Evolutionary conservation across 2,329 filamentous ascomycete species (phyloP).

Genomic region (Alternaria sp.): DNA sequence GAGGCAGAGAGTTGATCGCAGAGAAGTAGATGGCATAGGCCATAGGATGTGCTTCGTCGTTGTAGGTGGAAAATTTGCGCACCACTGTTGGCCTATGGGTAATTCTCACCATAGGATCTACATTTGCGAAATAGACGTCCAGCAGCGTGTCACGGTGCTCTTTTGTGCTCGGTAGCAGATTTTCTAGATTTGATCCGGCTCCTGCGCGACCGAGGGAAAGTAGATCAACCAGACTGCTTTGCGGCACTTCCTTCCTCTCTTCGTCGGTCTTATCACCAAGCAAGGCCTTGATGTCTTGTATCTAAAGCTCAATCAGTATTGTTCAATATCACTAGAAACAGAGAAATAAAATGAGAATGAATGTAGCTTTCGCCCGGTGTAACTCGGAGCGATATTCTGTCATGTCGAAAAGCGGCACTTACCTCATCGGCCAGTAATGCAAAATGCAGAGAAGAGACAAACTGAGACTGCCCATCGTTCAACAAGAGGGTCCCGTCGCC

Average conservation of each 20-base stretch:
- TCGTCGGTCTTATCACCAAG: slow-evolving; percentile 43
- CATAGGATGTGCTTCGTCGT: slow-evolving; percentile 41
- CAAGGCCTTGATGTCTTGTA: slow-evolving; percentile 49
- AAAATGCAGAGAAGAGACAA: slow-evolving; percentile 50
- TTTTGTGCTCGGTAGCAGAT: slow-evolving; percentile 39
- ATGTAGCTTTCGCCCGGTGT: neutral
- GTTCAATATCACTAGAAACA: neutral
- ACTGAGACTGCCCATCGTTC: slow-evolving; percentile 48
- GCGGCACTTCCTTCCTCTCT: slow-evolving; percentile 35
- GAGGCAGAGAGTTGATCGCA: slow-evolving; percentile 43
- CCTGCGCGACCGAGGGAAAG: slow-evolving; percentile 43
- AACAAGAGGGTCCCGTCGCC: slow-evolving; percentile 46
- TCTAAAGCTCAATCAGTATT: slow-evolving; percentile 26
- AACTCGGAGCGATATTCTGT: neutral
- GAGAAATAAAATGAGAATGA: neutral
- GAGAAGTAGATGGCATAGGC: slow-evolving; percentile 48
- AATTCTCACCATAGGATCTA: slow-evolving; percentile 49
- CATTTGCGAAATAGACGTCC: slow-evolving; percentile 44
- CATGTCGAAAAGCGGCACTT: slow-evolving; percentile 7
- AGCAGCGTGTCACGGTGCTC: slow-evolving; percentile 43
- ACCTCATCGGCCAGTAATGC: slow-evolving; percentile 50
- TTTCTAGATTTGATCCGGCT: slow-evolving; percentile 31
- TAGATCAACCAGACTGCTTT: slow-evolving; percentile 40
- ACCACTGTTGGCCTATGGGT: slow-evolving; percentile 42
- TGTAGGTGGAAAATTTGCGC: slow-evolving; percentile 36